Evolutionary conservation across 768 basidiomycete species (phyloP), one percentile per base, ranked within the genome.

Genomic region (Tylopilus sp.): DNA sequence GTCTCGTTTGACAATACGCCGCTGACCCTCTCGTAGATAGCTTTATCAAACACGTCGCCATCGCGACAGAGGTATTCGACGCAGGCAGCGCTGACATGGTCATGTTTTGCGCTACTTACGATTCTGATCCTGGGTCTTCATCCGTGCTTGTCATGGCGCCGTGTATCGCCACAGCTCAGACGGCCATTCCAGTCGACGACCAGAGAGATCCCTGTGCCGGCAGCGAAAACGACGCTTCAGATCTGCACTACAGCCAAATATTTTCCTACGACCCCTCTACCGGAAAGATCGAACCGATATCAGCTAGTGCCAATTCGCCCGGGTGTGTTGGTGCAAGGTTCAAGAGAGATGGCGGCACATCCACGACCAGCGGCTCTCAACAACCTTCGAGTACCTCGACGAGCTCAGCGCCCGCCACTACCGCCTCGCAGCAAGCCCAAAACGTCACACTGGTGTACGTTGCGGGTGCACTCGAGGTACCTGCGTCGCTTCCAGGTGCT

Each of bases 71-170:
- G 4, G 67, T 83, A 48, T 76, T 75, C 53, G 67, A 77, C 49
- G 66, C 73, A 21, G 52, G 44, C 9, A 58, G 50, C 11, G 77
- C 73, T 0, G 46, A 59, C 21, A 69, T 71, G 58, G 65, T 70
- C 49, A 62, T 69, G 21, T 81, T 73, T 60, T 89, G 86, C 53
- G 81, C 79, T 6, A 87, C 84, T 5, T 87, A 78, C 61, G 73
- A 86, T 55, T 73, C 81, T 3, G 68, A 73, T 25, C 82, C 83
- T 2, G 50, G 69, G 5, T 57, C 65, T 2, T 71, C 79, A 3
- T 71, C 74, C n/a, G 75, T 79, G 4, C 70, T 88, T 61, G 75
- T 73, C 6, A 73, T 80, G 63, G 65, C 74, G 44, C 62, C 59
- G 9, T 88, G 83, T 57, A 57, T 56, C 7, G 85, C 80, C 56